Evolutionary conservation across 768 basidiomycete species (phyloP), one percentile per base, ranked within the genome.

Genomic region (Punctularia strigosozonata): DNA sequence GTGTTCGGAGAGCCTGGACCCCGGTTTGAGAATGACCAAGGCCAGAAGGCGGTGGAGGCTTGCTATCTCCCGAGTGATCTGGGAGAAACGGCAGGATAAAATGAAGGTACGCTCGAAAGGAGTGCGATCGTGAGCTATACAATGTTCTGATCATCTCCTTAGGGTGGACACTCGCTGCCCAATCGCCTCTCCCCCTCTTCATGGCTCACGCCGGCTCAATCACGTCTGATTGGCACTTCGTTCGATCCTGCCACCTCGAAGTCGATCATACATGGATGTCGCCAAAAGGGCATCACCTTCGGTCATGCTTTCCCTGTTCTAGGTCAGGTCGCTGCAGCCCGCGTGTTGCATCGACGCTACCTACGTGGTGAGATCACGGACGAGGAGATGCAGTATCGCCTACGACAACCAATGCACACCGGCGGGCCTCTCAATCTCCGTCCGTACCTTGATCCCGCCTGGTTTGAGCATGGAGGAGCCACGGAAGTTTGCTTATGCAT

Each of bases 81-180:
- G 50, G 7, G 40, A 50, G 3, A 50, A 58, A 30, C 61, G 62
- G 21, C 41, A 49, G 25, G 47, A 48, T 3, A 68, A 56, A 34
- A 46, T 57, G 14, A 55, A 50, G 47, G 75, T 72, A 43, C 12
- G 33, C 18, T 8, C 20, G 10, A 15, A 28, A 8, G 8, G 10
- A 28, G 8, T 28, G 26, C 26, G 8, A 28, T 28, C 8, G 15
- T 15, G 10, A 28, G 10, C 26, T 15, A 8, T 28, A 15, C 15
- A 34, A 56, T 48, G 2, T 14, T 2, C 8, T 36, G 19, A 34
- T 25, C 34, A 15, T 43, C 13, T 37, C 28, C 34, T 5, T 48
- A 77, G 75, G 76, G 75, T 3, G 75, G 75, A 3, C 75, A 77
- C 35, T 69, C 70, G 0, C 57, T 77, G 6, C 74, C 75, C 2